A percentile compares a stretch with the other conserved stretches of the same genome.
Conservation (phyloP, 2,329 filamentous ascomycete species). For the Apiospora phragmitis region DNA sequence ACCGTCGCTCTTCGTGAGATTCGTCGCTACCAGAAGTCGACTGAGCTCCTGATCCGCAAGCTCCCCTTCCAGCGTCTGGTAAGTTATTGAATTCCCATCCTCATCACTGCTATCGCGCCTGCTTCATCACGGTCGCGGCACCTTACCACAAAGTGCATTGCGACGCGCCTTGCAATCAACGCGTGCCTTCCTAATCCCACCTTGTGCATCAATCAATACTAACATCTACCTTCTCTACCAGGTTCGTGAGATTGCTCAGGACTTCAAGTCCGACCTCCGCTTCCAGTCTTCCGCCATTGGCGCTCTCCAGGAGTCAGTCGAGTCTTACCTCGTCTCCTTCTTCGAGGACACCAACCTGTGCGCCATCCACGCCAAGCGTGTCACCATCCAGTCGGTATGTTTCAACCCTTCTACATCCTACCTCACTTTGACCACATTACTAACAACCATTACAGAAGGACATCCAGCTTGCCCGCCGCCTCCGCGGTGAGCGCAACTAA, state of each 20-base stretch:
- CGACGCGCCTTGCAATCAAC: conserved; percentile 10
- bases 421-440: conserved; percentile 17
- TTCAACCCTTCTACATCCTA: neutral
- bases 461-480: conserved; percentile 92
- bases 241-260: conserved; percentile 92
- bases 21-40: conserved; percentile 96
- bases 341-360: conserved; percentile 99
- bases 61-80: conserved; percentile 95
- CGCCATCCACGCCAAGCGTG: conserved; percentile 98
- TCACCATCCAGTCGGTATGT: conserved; percentile 82
- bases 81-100: conserved; percentile 31
- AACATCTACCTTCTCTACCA: conserved; percentile 24
- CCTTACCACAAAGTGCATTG: neutral
- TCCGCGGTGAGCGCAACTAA: conserved; percentile 92
- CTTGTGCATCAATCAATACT: neutral
- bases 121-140: conserved; percentile 1
- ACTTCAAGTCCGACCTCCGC: conserved; percentile 92
- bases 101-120: neutral
- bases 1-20: conserved; percentile 99
- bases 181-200: neutral
- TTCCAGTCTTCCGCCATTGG: conserved; percentile 99
- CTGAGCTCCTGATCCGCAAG: conserved; percentile 94
- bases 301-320: conserved; percentile 96
- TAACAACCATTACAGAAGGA: conserved; percentile 66
- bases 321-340: conserved; percentile 97